Conservation (phyloP, 2,329 filamentous ascomycete genomes). For the Akanthomyces lecanii region DNA sequence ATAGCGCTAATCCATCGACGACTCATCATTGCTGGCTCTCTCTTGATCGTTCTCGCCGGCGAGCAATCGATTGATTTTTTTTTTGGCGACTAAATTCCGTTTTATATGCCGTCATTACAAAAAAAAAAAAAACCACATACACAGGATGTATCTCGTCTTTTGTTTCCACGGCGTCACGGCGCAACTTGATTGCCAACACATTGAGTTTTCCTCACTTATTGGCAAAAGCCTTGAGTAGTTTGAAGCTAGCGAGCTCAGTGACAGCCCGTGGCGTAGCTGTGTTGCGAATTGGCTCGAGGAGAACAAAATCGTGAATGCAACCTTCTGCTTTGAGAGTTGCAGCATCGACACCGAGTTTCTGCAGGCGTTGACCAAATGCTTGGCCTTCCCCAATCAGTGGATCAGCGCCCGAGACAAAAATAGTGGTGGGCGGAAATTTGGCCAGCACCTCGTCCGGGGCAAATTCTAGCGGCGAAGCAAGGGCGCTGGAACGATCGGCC, state of each 20-base stretch:
- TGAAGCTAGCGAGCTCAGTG: background rate
- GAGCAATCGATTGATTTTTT: too few species aligned
- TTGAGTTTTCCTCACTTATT: background rate
- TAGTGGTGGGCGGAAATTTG: background rate
- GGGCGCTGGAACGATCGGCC: background rate
- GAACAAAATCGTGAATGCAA: background rate
- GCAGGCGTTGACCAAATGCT: background rate
- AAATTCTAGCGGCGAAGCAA: background rate
- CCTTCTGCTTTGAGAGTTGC: background rate
- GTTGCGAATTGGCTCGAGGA: background rate
- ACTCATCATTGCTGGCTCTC: too few species aligned
- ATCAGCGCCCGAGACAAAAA: constrained; percentile 1
- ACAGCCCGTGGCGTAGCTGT: background rate
- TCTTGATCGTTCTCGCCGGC: too few species aligned
- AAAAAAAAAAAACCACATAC: too few species aligned
- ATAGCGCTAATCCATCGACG: too few species aligned
- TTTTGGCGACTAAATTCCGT: too few species aligned
- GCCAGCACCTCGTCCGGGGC: background rate
- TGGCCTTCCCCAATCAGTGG: background rate
- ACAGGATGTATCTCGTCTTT: too few species aligned
- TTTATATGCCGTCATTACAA: too few species aligned
- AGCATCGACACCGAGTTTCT: background rate
- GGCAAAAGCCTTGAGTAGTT: background rate
- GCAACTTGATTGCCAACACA: too few species aligned
- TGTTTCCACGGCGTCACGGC: too few species aligned